Evolutionary conservation across 208 protist genomes (phyloP), one percentile per base, ranked within the genome.

Genomic region (Naegleria gruberi): DNA sequence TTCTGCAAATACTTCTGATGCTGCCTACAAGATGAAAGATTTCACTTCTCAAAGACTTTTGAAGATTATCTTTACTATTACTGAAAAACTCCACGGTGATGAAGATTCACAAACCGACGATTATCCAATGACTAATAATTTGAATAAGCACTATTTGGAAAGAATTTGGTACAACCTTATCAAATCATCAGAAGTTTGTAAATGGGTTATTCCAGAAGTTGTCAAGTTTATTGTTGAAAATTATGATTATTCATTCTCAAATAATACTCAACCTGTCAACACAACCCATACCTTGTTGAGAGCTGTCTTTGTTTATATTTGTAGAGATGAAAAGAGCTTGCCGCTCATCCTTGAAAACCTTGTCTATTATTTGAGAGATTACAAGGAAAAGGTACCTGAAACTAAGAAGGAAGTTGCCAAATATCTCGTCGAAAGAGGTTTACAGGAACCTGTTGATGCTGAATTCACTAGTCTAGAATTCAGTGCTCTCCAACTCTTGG

Each of bases 151-250:
- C 65, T 77, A 77, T 37, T 8, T 37, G 6, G 65, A 77, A 77
- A 30, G 34, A n/a, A 77, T 77, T 77, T 77, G 65, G 65, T 37
- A 37, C 30, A 77, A 77, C 65, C 34, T 77, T 7, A 77, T 77
- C 30, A 77, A 77, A 77, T 77, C 65, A 37, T 37, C 30, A 5
- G 65, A 37, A 77, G 26, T 37, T 37, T 77, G 65, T n/a, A 77
- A 77, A 77, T 77, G 65, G 65, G 65, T 77, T 8, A 77, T 77
- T 37, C 65, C 65, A 37, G 65, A 77, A n/a, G n/a, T n/a, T 77
- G 65, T 77, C 30, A 77, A 77, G 34, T 77, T 77, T n/a, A 77
- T 77, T 77, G 30, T 77, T 77, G 65, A 77, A n/a, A 77, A 77
- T 77, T 77, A 77, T 77, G 65, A 77, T 37, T 77, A 37, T 77